These are phyloP conservation scores for Apium graveolens DNA, from an alignment of 129 eudicot species.

Conservation along the genomic window DNA sequence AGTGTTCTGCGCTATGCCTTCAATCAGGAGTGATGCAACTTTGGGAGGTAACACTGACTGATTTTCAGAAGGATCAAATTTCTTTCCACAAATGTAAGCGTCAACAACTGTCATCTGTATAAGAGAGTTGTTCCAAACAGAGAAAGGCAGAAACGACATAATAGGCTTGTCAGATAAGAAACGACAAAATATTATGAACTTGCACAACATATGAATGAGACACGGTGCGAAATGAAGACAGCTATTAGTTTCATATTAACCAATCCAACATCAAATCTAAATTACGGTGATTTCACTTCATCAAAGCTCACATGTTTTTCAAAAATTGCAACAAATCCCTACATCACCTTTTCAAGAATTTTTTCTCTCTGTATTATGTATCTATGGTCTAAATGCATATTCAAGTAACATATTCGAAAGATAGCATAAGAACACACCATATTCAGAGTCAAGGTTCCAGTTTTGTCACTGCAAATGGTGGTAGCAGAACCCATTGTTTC, in stretches of 20 bases:
- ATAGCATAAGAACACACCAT: slow-evolving; percentile 38
- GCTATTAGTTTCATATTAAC: not conserved
- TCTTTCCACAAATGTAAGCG: slow-evolving; percentile 10
- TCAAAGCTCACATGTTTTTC: not conserved
- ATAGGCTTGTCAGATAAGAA: not conserved
- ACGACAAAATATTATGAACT: not conserved
- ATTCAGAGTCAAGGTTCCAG: slow-evolving; percentile 15
- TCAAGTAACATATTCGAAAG: not conserved
- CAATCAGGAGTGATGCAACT: slow-evolving; percentile 56
- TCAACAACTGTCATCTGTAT: slow-evolving; percentile 20
- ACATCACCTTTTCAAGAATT: not conserved
- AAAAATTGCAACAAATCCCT: not conserved
- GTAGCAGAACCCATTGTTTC: slow-evolving; percentile 17
- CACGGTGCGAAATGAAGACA: not conserved
- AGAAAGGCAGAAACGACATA: too few species aligned
- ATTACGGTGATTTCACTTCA: not conserved
- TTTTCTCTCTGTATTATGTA: not conserved
- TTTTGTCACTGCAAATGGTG: slow-evolving; percentile 15
- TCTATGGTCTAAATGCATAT: not conserved
- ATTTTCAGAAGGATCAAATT: slow-evolving; percentile 21
- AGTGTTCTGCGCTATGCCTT: slow-evolving; percentile 15
- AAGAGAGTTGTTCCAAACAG: slow-evolving; percentile 5
- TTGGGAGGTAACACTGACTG: slow-evolving; percentile 41
- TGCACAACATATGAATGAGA: not conserved
- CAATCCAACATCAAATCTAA: not conserved